Evolutionary conservation across 306 rosid species (phyloP).

Genomic region (Fagus sylvatica): DNA sequence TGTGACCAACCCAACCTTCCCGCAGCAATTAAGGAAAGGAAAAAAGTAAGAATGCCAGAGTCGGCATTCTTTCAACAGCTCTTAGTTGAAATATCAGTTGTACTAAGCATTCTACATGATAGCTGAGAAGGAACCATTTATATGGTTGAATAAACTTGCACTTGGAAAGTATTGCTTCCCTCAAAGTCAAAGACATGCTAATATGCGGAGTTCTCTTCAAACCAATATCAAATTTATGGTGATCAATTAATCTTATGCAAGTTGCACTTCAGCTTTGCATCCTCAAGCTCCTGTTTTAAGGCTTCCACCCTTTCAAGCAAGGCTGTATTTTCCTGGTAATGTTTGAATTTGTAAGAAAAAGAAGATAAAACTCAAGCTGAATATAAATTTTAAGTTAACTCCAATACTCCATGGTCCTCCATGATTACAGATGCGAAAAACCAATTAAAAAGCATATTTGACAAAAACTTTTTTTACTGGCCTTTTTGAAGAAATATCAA

Average conservation of each 20-base stretch:
- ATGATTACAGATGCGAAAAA: neutral
- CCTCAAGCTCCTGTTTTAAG: constrained; percentile 56
- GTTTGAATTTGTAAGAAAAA: constrained; percentile 26
- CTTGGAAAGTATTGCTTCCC: neutral
- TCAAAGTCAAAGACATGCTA: neutral
- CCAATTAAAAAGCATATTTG: neutral
- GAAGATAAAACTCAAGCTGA: neutral
- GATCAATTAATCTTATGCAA: constrained; percentile 29
- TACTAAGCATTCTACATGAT: neutral
- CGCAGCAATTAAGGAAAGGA: neutral
- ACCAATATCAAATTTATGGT: neutral
- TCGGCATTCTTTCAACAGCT: constrained; percentile 6
- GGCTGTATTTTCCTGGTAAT: constrained; percentile 51
- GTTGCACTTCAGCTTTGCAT: constrained; percentile 51
- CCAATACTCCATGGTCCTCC: neutral
- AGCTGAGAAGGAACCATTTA: neutral
- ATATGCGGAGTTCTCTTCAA: neutral
- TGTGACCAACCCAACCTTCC: neutral
- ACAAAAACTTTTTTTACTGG: neutral
- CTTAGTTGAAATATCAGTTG: neutral
- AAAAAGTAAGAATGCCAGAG: neutral
- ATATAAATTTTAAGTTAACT: constrained; percentile 1
- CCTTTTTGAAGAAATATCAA: neutral
- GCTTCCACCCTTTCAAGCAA: constrained; percentile 53
- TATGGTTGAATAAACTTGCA: neutral